Evolutionary conservation across 768 basidiomycete genomes (phyloP).

Genomic region (Termitomyces sp.): DNA sequence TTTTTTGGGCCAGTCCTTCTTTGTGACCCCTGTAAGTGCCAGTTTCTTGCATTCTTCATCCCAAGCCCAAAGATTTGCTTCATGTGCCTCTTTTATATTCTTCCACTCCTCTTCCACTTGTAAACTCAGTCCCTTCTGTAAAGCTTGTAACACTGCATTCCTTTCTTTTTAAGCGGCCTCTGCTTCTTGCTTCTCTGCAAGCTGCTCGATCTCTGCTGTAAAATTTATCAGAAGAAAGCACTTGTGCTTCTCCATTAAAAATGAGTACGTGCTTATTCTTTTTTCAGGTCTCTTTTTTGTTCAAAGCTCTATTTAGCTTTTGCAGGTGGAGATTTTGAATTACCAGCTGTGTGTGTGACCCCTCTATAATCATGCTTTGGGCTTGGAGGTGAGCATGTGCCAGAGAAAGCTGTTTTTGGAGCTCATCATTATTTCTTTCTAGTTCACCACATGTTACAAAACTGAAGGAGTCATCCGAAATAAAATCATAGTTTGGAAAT

Average conservation of each 20-base stretch:
- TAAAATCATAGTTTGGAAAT: background rate
- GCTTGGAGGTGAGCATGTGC: no score
- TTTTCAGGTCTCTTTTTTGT: slow-evolving; percentile 7
- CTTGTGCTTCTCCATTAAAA: background rate
- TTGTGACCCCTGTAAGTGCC: slow-evolving; percentile 5
- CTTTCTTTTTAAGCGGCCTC: background rate
- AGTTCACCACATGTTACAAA: background rate
- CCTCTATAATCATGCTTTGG: no score
- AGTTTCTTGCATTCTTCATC: background rate
- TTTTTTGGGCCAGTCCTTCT: slow-evolving; percentile 1
- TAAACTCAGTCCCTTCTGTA: background rate
- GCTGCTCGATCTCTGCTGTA: background rate
- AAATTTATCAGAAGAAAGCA: background rate
- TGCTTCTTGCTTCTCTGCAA: background rate
- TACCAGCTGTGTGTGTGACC: no score
- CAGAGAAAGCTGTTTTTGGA: background rate
- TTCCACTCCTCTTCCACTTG: slow-evolving; percentile 11
- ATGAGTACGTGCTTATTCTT: slow-evolving; percentile 3
- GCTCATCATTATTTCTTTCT: slow-evolving; percentile 2
- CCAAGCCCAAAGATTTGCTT: no score
- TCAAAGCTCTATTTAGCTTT: no score
- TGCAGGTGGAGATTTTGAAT: no score
- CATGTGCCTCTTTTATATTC: slow-evolving; percentile 11
- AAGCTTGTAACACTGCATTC: background rate
- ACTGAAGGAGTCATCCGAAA: background rate